A percentile compares a stretch with the other conserved stretches of the same genome.
phyloP scores from a whole-genome alignment of 345 rosid species.

The Brassica incana region DNA sequence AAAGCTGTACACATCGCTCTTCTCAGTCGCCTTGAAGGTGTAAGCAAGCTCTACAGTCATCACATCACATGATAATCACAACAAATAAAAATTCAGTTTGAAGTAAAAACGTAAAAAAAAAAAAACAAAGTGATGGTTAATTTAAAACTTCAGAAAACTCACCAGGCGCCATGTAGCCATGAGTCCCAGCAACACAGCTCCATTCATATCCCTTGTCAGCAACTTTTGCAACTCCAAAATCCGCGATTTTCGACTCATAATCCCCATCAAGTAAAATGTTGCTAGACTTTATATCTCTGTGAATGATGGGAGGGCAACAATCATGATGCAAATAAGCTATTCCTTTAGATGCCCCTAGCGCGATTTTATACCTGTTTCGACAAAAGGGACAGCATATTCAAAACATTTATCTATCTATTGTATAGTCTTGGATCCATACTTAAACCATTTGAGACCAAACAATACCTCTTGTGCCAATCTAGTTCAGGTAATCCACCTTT shows the following conservation, averaged over 20 bases:
- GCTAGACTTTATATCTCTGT: conserved; percentile 85
- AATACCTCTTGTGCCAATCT: conserved; percentile 70
- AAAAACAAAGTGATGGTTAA: neutral
- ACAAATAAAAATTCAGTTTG: neutral
- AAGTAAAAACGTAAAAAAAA: neutral
- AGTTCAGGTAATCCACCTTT: conserved; percentile 48
- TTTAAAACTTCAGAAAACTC: conserved; percentile 33
- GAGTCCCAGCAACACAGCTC: conserved; percentile 76
- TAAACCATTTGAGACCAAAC: neutral
- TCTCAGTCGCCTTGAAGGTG: conserved; percentile 61
- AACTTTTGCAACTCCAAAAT: conserved; percentile 84
- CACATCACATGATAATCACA: conserved; percentile 21
- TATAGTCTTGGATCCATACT: neutral
- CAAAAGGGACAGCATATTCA: neutral
- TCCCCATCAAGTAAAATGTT: conserved; percentile 70
- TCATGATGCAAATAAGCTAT: conserved; percentile 86
- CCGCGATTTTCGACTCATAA: conserved; percentile 79
- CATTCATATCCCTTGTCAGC: conserved; percentile 55
- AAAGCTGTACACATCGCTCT: conserved; percentile 83
- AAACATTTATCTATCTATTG: neutral
- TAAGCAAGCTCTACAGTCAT: conserved; percentile 73
- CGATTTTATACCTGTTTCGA: conserved; percentile 60
- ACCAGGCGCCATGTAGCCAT: conserved; percentile 96
- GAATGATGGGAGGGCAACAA: conserved; percentile 75
- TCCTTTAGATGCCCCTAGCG: conserved; percentile 81